phyloP scores from a whole-genome alignment of 73 alveolate genomes.

The Diophrys appendiculata region DNA sequence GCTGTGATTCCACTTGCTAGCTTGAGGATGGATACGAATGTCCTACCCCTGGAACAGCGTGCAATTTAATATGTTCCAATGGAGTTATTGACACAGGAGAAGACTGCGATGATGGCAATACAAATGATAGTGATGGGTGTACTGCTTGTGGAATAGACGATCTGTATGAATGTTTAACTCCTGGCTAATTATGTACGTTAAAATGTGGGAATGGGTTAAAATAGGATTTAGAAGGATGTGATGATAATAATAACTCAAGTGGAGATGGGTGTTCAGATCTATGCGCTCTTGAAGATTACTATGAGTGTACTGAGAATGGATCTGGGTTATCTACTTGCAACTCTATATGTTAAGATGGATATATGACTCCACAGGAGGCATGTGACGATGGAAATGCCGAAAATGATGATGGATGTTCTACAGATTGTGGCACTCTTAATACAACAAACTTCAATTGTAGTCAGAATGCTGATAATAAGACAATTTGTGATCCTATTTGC shows the following conservation, averaged over 20 bases:
- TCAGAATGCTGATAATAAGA: slow-evolving; percentile 23
- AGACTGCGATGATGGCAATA: slow-evolving; percentile 51
- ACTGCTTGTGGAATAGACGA: background rate
- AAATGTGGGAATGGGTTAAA: background rate
- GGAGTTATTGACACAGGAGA: slow-evolving; percentile 38
- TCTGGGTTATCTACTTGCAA: slow-evolving; percentile 6
- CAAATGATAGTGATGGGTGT: slow-evolving; percentile 44
- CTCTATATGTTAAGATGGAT: slow-evolving; percentile 16
- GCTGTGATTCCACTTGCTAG: slow-evolving; percentile 1
- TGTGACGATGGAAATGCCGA: slow-evolving; percentile 66
- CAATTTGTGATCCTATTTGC: slow-evolving; percentile 24
- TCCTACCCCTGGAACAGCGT: slow-evolving; percentile 20
- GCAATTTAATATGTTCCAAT: slow-evolving; percentile 32
- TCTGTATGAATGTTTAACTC: background rate
- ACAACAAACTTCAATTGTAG: slow-evolving; percentile 23
- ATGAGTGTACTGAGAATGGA: slow-evolving; percentile 44
- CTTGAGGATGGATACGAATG: slow-evolving; percentile 15
- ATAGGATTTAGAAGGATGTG: slow-evolving; percentile 14
- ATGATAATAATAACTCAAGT: slow-evolving; percentile 1
- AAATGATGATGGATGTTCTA: slow-evolving; percentile 50
- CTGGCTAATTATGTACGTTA: background rate
- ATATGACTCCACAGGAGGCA: slow-evolving; percentile 16
- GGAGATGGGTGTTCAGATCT: slow-evolving; percentile 28
- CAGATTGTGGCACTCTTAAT: slow-evolving; percentile 18
- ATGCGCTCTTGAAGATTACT: slow-evolving; percentile 27